Evolutionary conservation across 2,329 filamentous ascomycete genomes (phyloP).

Genomic region (Davidsoniella neocaledoniae): DNA sequence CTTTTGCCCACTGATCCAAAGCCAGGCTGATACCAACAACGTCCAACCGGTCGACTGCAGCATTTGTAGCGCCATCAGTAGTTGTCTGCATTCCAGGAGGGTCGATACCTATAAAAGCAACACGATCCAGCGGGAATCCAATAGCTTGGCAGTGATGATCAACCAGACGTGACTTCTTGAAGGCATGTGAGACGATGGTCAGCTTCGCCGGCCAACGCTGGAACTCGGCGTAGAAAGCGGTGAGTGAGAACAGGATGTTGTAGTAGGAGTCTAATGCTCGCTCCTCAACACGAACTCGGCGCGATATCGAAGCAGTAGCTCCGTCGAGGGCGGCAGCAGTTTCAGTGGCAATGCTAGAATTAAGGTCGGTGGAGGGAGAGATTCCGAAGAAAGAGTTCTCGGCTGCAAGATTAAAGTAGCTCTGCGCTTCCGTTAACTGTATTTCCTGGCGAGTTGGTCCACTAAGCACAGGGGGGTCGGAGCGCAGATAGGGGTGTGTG

Average conservation of each 20-base stretch:
- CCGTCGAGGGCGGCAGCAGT: neutral
- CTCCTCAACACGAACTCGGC: conserved; percentile 44
- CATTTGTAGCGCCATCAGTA: conserved; percentile 18
- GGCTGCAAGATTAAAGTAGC: conserved; percentile 39
- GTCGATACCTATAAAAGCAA: conserved; percentile 46
- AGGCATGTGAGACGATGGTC: conserved; percentile 51
- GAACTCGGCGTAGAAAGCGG: conserved; percentile 27
- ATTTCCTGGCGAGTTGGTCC: conserved; percentile 45
- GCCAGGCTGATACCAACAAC: conserved; percentile 27
- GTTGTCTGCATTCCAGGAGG: conserved; percentile 30
- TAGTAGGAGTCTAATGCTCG: conserved; percentile 71
- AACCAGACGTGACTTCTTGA: conserved; percentile 47
- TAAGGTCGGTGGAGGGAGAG: conserved; percentile 15
- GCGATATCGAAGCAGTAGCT: neutral
- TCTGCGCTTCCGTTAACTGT: conserved; percentile 40
- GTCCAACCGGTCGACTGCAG: too few species aligned
- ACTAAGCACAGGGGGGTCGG: conserved; percentile 21
- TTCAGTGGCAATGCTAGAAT: neutral
- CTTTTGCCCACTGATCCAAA: conserved; percentile 30
- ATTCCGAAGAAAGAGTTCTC: conserved; percentile 31
- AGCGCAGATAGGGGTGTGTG: too few species aligned
- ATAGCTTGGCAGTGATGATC: conserved; percentile 48
- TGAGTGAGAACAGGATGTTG: conserved; percentile 63
- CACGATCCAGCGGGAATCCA: conserved; percentile 29
- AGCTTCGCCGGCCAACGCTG: conserved; percentile 37